These are phyloP conservation scores for Cubamyces sp. DNA, from an alignment of 768 basidiomycete species.

Conservation along the genomic window DNA sequence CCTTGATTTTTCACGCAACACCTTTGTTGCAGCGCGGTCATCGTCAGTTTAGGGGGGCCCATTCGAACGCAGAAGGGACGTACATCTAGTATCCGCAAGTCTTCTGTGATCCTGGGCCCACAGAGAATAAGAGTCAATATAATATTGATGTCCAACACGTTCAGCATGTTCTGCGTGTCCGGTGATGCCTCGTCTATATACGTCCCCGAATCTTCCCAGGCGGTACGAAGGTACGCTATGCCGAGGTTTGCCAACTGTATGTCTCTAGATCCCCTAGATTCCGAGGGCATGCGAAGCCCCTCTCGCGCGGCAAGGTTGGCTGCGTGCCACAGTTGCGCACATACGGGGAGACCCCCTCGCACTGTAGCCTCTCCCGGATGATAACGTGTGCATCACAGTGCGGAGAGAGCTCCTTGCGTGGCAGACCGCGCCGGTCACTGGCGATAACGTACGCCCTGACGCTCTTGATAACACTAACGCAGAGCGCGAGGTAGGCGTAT, in stretches of 20 bases:
- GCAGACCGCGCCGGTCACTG: too few species aligned
- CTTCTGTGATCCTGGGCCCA: slow-evolving; percentile 52
- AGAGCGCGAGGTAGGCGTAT: slow-evolving; percentile 64
- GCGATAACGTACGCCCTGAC: too few species aligned
- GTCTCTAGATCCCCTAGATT: slow-evolving; percentile 35
- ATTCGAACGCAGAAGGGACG: slow-evolving; percentile 22
- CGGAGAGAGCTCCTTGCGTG: slow-evolving; percentile 54
- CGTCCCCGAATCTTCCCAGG: slow-evolving; percentile 60
- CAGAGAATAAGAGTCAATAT: slow-evolving; percentile 53
- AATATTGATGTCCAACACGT: slow-evolving; percentile 61
- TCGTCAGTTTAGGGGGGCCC: too few species aligned
- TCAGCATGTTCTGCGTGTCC: slow-evolving; percentile 62
- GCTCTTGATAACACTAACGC: slow-evolving; percentile 52
- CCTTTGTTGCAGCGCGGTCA: too few species aligned
- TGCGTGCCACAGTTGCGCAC: slow-evolving; percentile 61
- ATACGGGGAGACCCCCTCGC: slow-evolving; percentile 56
- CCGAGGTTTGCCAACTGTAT: slow-evolving; percentile 40
- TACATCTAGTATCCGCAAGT: slow-evolving; percentile 58
- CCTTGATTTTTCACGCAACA: too few species aligned
- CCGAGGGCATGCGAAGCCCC: slow-evolving; percentile 38
- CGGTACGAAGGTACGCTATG: slow-evolving; percentile 59
- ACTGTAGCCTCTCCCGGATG: slow-evolving; percentile 60
- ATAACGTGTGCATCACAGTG: slow-evolving; percentile 41
- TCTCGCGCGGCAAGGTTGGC: slow-evolving; percentile 39
- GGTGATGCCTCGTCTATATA: slow-evolving; percentile 62